These are phyloP conservation scores for Aspergillus japonicus DNA, from an alignment of 2,329 filamentous ascomycete species.

Conservation along the genomic window DNA sequence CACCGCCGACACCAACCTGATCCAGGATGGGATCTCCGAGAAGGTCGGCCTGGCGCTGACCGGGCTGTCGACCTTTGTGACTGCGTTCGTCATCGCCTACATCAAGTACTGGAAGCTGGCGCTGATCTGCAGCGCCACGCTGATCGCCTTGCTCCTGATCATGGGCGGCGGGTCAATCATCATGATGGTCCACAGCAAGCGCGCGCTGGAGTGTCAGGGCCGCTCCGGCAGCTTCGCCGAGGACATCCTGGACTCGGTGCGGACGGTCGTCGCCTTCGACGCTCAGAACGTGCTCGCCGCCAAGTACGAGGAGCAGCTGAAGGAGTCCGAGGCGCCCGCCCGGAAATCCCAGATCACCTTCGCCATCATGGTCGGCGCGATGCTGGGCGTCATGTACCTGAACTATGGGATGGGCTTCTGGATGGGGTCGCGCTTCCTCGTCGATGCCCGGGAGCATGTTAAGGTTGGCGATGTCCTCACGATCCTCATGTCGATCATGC, in stretches of 20 bases:
- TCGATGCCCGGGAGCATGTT: conserved; percentile 19
- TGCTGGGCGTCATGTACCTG: conserved; percentile 34
- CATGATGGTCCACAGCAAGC: conserved; percentile 74
- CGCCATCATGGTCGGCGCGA: conserved; percentile 29
- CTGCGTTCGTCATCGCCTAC: conserved; percentile 85
- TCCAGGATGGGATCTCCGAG: conserved; percentile 89
- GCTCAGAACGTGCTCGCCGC: conserved; percentile 25
- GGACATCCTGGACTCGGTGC: conserved; percentile 52
- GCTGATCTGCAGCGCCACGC: conserved; percentile 74
- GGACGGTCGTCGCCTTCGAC: conserved; percentile 53
- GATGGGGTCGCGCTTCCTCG: conserved; percentile 33
- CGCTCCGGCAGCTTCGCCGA: conserved; percentile 48
- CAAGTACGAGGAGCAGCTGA: conserved; percentile 29
- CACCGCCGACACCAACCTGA: conserved; percentile 83
- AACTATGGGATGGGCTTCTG: conserved; percentile 37
- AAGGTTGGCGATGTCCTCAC: conserved; percentile 29
- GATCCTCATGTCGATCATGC: conserved; percentile 32
- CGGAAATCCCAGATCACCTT: conserved; percentile 30
- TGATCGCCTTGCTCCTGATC: conserved; percentile 70
- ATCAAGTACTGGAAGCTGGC: conserved; percentile 90
- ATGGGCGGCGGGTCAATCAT: conserved; percentile 71
- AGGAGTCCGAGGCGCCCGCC: conserved; percentile 25
- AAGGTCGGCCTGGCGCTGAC: conserved; percentile 76
- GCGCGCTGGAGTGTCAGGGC: conserved; percentile 73
- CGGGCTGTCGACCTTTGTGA: conserved; percentile 74